A percentile compares a stretch with the other conserved stretches of the same genome.
Conservation (phyloP, 768 basidiomycete species). For the Lactifluus rugatus region DNA sequence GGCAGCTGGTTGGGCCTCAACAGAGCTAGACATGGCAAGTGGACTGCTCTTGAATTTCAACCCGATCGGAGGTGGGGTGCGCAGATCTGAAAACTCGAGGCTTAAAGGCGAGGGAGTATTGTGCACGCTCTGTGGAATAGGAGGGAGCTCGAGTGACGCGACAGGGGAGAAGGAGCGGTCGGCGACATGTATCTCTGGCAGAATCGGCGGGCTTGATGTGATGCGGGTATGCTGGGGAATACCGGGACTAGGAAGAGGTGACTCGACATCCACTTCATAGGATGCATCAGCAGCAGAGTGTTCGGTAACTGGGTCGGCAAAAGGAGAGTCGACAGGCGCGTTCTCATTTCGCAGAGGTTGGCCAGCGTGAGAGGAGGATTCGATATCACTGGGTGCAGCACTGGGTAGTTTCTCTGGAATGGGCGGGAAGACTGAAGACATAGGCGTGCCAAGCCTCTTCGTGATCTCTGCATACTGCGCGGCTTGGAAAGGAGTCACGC, state of each 20-base stretch:
- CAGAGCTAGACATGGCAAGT: slow-evolving; percentile 10
- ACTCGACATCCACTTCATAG: slow-evolving; percentile 15
- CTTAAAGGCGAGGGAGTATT: slow-evolving; percentile 23
- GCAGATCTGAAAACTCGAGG: slow-evolving; percentile 18
- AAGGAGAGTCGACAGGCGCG: slow-evolving; percentile 24
- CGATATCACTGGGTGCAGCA: slow-evolving; percentile 1
- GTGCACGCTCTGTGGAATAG: slow-evolving; percentile 17
- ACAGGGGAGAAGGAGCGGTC: slow-evolving; percentile 36
- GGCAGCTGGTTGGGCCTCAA: not conserved
- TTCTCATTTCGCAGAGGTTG: not conserved
- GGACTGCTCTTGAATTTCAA: slow-evolving; percentile 18
- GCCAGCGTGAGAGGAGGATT: not conserved
- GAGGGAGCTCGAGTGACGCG: slow-evolving; percentile 24
- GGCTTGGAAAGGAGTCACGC: slow-evolving; percentile 68
- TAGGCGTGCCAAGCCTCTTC: slow-evolving; percentile 36
- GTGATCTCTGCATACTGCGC: slow-evolving; percentile 67
- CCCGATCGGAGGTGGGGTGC: slow-evolving; percentile 18
- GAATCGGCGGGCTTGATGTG: slow-evolving; percentile 40
- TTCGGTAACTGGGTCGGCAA: slow-evolving; percentile 21
- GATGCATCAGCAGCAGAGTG: not conserved
- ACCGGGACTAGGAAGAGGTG: slow-evolving; percentile 25
- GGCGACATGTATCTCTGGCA: slow-evolving; percentile 43
- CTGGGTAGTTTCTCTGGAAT: slow-evolving; percentile 22
- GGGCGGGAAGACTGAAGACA: slow-evolving; percentile 20
- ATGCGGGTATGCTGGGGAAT: slow-evolving; percentile 33